Evolutionary conservation across 2,329 filamentous ascomycete species (phyloP), one percentile per base, ranked within the genome.

Genomic region (Venturia oleaginea): DNA sequence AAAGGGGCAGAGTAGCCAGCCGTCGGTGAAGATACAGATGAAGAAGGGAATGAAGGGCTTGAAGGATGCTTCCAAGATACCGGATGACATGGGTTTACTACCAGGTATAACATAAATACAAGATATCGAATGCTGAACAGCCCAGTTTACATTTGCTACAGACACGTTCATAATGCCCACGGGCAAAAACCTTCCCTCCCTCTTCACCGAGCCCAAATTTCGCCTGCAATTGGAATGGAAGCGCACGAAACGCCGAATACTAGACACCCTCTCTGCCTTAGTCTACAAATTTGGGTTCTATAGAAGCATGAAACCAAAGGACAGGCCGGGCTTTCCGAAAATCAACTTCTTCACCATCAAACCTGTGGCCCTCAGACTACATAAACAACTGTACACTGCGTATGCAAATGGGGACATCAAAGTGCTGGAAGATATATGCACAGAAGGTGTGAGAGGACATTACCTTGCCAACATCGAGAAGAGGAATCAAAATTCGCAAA

Each of bases 141-240:
- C 34, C 42, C 22, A 27, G 27, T 30, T 60, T 34, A 57, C 51
- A 34, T 13, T 32, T 6, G 17, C 34, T 11, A n/a, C 17, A 62
- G 61, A 62, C 30, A 62, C 61, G 3, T 37, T 62, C 30, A 32
- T 62, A 40, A 62, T 62, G 61, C 61, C 61, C 8, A 46, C 61
- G 2, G 38, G 38, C 61, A 24, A 37, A 40, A 54, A 48, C 11
- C 61, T 46, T 42, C 61, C 61, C 13, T 54, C 61, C 10, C 22
- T 62, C 38, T 48, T 62, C 22, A 7, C 24, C 15, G 46, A 62
- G 15, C 61, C 61, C 22, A 37, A 43, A 8, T 34, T 48, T 22
- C 43, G 38, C 42, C 38, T 51, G 8, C 8, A n/a, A 5, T 10
- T 62, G 10, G 40, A 62, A 32, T 62, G 46, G 42, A 37, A 27